Evolutionary conservation across 768 basidiomycete genomes (phyloP).

Genomic region (Heimioporus sp.): DNA sequence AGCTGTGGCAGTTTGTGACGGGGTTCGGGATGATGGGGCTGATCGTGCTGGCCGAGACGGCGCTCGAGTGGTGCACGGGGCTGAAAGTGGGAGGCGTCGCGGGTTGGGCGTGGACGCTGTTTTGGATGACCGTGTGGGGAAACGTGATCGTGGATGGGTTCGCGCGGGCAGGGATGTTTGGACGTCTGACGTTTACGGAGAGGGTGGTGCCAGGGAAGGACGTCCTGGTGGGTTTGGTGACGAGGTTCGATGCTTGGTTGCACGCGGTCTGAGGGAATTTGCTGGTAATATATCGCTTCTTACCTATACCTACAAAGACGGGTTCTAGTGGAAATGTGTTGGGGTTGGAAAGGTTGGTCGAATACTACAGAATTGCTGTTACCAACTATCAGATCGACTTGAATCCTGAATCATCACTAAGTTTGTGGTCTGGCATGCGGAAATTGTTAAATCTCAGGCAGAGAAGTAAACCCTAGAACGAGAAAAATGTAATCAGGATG

Average conservation of each 20-base stretch:
- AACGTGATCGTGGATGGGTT: constrained; percentile 21
- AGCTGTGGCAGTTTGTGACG: constrained; percentile 38
- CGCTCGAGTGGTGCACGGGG: constrained; percentile 22
- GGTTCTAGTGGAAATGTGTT: too few relatives aligned
- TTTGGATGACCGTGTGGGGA: constrained; percentile 25
- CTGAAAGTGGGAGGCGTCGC: constrained; percentile 24
- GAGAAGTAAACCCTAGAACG: too few relatives aligned
- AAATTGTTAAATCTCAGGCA: too few relatives aligned
- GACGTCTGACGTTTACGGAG: background rate
- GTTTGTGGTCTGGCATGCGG: too few relatives aligned
- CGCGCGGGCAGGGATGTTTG: constrained; percentile 13
- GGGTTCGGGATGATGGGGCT: constrained; percentile 57
- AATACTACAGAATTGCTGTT: too few relatives aligned
- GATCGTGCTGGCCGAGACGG: constrained; percentile 45
- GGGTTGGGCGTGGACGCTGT: constrained; percentile 37
- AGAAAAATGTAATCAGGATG: too few relatives aligned
- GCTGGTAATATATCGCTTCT: too few relatives aligned
- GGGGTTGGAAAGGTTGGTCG: too few relatives aligned
- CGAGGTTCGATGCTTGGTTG: constrained; percentile 11
- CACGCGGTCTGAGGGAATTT: background rate
- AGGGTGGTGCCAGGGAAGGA: background rate
- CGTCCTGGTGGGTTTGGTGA: constrained; percentile 5
- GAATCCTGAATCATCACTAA: too few relatives aligned
- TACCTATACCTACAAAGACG: too few relatives aligned
- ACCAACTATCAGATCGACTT: too few relatives aligned